A percentile compares a stretch with the other conserved stretches of the same genome.
These are phyloP conservation scores for Fusarium verrucosum DNA, from an alignment of 2,329 filamentous ascomycete genomes.

Conservation along the genomic window DNA sequence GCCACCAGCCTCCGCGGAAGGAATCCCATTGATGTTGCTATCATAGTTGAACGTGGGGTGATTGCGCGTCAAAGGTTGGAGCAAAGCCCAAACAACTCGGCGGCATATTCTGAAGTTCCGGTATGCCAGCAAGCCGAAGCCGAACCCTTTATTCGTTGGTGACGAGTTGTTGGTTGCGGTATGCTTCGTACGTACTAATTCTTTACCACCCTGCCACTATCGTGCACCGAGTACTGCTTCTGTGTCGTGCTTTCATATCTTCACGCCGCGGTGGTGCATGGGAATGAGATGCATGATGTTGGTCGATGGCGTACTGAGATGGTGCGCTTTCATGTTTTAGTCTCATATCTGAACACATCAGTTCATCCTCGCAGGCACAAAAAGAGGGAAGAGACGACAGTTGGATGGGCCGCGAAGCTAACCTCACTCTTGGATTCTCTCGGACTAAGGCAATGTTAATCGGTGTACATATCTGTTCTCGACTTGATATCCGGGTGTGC, in stretches of 20 bases:
- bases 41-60: background rate
- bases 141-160: slow-evolving; percentile 16
- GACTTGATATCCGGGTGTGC: slow-evolving; percentile 2
- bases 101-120: background rate
- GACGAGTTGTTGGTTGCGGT: slow-evolving; percentile 7
- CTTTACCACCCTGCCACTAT: slow-evolving; percentile 15
- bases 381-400: slow-evolving; percentile 18
- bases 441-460: slow-evolving; percentile 12
- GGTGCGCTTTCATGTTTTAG: slow-evolving; percentile 6
- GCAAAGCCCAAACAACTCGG: background rate
- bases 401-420: background rate
- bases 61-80: slow-evolving; percentile 2
- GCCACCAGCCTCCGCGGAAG: slow-evolving; percentile 1
- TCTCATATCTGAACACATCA: slow-evolving; percentile 1
- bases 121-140: background rate
- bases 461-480: slow-evolving; percentile 7
- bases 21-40: background rate
- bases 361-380: background rate
- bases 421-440: slow-evolving; percentile 11
- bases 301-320: slow-evolving; percentile 20
- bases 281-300: slow-evolving; percentile 21
- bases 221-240: background rate
- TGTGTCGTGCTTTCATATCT: background rate
- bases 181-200: slow-evolving; percentile 23
- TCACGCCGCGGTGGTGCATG: slow-evolving; percentile 17